A percentile compares a stretch with the other conserved stretches of the same genome.
Evolutionary conservation across 1,284 basidiomycete species (phyloP).

Genomic region (Tylopilus sp.): DNA sequence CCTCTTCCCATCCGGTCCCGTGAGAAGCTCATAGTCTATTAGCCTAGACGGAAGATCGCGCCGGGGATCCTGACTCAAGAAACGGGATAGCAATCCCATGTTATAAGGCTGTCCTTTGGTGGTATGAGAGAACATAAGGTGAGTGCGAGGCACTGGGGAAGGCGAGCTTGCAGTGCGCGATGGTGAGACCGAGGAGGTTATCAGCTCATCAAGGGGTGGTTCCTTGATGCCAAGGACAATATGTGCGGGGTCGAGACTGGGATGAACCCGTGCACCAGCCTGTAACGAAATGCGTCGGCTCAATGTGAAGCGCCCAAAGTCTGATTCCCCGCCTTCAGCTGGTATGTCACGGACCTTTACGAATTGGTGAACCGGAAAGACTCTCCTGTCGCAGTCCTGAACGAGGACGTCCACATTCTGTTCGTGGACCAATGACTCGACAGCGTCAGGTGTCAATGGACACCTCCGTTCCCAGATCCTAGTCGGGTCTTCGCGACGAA

Average conservation of each 20-base stretch:
- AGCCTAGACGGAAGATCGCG: slow-evolving; percentile 45
- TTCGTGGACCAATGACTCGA: slow-evolving; percentile 54
- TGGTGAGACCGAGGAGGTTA: slow-evolving; percentile 41
- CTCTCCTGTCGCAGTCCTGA: slow-evolving; percentile 71
- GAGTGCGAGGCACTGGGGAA: slow-evolving; percentile 47
- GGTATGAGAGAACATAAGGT: slow-evolving; percentile 90
- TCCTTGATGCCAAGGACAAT: slow-evolving; percentile 88
- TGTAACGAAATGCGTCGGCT: slow-evolving; percentile 33
- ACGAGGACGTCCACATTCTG: slow-evolving; percentile 66
- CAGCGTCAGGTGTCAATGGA: slow-evolving; percentile 75
- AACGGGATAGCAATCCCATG: slow-evolving; percentile 68
- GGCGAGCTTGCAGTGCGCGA: slow-evolving; percentile 15
- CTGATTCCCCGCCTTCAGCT: not conserved
- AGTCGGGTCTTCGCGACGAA: slow-evolving; percentile 74
- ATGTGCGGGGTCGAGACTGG: slow-evolving; percentile 61
- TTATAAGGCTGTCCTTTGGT: slow-evolving; percentile 87
- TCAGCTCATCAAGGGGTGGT: slow-evolving; percentile 63
- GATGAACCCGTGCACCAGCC: slow-evolving; percentile 72
- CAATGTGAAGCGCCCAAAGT: not conserved
- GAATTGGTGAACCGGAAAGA: slow-evolving; percentile 67
- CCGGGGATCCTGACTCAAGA: slow-evolving; percentile 39
- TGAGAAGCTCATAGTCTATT: slow-evolving; percentile 84
- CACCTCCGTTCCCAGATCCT: slow-evolving; percentile 87
- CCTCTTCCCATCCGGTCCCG: slow-evolving; percentile 59
- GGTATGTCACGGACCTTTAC: slow-evolving; percentile 48